Conservation (phyloP, 345 rosid genomes). For the Leavenworthia alabamica region DNA sequence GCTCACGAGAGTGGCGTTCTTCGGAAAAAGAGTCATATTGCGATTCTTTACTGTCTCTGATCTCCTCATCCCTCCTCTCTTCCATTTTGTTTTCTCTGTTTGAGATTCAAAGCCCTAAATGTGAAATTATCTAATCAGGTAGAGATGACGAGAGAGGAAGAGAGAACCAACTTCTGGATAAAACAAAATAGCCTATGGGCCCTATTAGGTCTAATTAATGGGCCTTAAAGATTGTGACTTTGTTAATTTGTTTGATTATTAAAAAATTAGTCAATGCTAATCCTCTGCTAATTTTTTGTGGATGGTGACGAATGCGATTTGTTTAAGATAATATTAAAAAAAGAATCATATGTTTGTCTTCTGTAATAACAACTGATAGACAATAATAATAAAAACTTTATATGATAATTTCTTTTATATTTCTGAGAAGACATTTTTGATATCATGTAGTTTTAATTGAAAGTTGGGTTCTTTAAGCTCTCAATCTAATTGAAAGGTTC, state of each 20-base stretch:
- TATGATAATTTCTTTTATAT: background rate
- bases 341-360: slow-evolving; percentile 3
- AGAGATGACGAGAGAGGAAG: background rate
- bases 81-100: slow-evolving; percentile 43
- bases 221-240: slow-evolving; percentile 4
- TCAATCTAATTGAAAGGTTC: background rate
- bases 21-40: slow-evolving; percentile 32
- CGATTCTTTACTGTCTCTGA: slow-evolving; percentile 33
- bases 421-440: background rate
- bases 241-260: no score
- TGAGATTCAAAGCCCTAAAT: slow-evolving; percentile 34
- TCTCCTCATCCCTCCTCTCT: slow-evolving; percentile 62
- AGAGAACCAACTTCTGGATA: slow-evolving; percentile 2
- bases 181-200: background rate
- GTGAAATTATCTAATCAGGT: background rate
- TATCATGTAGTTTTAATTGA: background rate
- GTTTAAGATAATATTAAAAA: background rate
- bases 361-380: slow-evolving; percentile 15
- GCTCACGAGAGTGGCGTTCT: slow-evolving; percentile 71
- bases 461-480: background rate
- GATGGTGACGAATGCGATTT: slow-evolving; percentile 4
- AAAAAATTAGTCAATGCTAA: no score
- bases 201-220: background rate
- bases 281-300: background rate
- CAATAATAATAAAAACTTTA: background rate